Evolutionary conservation across 2,329 filamentous ascomycete genomes (phyloP).

Genomic region (Colletotrichum musae): DNA sequence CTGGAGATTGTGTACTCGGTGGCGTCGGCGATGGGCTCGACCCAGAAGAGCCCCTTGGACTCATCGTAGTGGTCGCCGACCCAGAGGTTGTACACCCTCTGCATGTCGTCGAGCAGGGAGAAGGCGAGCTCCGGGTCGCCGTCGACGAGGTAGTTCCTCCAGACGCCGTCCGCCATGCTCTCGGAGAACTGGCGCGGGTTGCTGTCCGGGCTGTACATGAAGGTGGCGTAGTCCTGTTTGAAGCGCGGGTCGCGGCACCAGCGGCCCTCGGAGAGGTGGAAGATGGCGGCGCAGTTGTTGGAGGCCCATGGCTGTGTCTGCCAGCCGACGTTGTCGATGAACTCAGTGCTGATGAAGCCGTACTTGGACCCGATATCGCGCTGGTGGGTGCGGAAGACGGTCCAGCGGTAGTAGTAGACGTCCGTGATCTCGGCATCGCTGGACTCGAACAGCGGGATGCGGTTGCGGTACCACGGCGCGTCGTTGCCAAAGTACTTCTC

Average conservation of each 20-base stretch:
- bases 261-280: constrained; percentile 55
- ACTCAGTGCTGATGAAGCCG: constrained; percentile 60
- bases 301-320: constrained; percentile 29
- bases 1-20: constrained; percentile 56
- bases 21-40: constrained; percentile 59
- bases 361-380: constrained; percentile 55
- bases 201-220: constrained; percentile 45
- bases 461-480: constrained; percentile 27
- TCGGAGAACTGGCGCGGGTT: constrained; percentile 32
- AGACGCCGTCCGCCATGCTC: constrained; percentile 41
- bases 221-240: constrained; percentile 51
- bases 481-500: constrained; percentile 32
- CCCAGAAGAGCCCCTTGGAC: constrained; percentile 56
- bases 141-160: constrained; percentile 50
- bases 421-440: constrained; percentile 52
- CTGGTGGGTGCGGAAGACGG: constrained; percentile 57
- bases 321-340: constrained; percentile 55
- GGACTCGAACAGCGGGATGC: constrained; percentile 25
- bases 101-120: constrained; percentile 57
- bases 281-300: constrained; percentile 50
- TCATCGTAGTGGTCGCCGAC: constrained; percentile 51
- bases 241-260: constrained; percentile 57
- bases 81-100: constrained; percentile 56
- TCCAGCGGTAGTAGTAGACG: constrained; percentile 62
- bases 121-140: constrained; percentile 54